These are phyloP conservation scores for Mucor mucedo DNA, from an alignment of 371 early-diverging fungal species.

Conservation along the genomic window DNA sequence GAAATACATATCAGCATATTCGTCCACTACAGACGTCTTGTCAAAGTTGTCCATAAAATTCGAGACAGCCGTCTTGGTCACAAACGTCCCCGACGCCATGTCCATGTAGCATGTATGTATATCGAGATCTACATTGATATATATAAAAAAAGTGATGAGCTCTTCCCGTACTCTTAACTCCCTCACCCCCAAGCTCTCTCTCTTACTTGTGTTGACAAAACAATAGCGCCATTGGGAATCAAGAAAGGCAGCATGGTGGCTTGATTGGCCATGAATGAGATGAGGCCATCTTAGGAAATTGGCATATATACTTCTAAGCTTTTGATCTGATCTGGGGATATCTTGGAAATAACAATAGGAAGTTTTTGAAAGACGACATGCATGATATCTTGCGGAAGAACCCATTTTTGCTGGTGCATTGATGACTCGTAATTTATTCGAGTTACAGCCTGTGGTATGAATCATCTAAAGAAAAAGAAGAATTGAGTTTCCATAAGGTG, in stretches of 20 bases:
- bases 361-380: slow-evolving; percentile 62
- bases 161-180: no score
- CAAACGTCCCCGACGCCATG: slow-evolving; percentile 61
- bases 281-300: slow-evolving; percentile 63
- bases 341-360: slow-evolving; percentile 73
- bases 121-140: slow-evolving; percentile 39
- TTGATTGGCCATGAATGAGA: slow-evolving; percentile 61
- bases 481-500: neutral
- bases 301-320: slow-evolving; percentile 62
- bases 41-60: slow-evolving; percentile 59
- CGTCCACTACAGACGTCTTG: slow-evolving; percentile 54
- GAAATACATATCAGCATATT: slow-evolving; percentile 67
- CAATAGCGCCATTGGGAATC: slow-evolving; percentile 71
- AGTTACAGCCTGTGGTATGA: slow-evolving; percentile 37
- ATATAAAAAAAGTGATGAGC: no score
- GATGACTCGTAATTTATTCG: slow-evolving; percentile 47
- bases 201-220: slow-evolving; percentile 63
- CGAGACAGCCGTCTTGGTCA: slow-evolving; percentile 55
- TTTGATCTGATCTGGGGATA: slow-evolving; percentile 37
- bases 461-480: slow-evolving; percentile 28
- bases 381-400: slow-evolving; percentile 62
- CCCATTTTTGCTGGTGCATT: slow-evolving; percentile 59
- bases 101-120: slow-evolving; percentile 65
- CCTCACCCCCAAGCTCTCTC: neutral
- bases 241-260: slow-evolving; percentile 51